A percentile compares a stretch with the other conserved stretches of the same genome.
phyloP scores from a whole-genome alignment of 1,139 yeast genomes.

The Hyphopichia burtonii region DNA sequence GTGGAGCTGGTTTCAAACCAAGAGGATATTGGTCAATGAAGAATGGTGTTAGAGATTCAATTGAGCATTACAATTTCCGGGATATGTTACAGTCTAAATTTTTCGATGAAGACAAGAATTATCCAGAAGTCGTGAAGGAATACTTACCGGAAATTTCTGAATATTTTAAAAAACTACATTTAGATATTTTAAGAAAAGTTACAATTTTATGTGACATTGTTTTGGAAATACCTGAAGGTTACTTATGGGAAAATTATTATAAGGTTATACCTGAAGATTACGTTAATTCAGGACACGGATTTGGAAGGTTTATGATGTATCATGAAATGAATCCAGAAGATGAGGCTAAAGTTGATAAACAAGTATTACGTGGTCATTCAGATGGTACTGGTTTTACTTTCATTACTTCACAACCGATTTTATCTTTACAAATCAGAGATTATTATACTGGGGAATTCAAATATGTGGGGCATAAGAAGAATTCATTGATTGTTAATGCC shows the following conservation, averaged over 20 bases:
- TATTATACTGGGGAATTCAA: slow-evolving; percentile 25
- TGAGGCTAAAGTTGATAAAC: slow-evolving; percentile 14
- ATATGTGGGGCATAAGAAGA: slow-evolving; percentile 26
- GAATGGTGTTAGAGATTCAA: slow-evolving; percentile 28
- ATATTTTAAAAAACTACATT: slow-evolving; percentile 26
- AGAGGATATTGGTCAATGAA: slow-evolving; percentile 32
- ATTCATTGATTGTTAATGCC: slow-evolving; percentile 24
- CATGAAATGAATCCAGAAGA: slow-evolving; percentile 28
- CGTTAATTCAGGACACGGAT: slow-evolving; percentile 29
- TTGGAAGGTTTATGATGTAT: slow-evolving; percentile 33
- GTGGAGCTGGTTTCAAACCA: slow-evolving; percentile 32
- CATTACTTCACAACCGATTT: slow-evolving; percentile 29
- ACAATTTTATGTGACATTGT: slow-evolving; percentile 27
- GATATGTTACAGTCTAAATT: slow-evolving; percentile 22
- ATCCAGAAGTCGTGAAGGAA: slow-evolving; percentile 29
- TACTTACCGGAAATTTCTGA: slow-evolving; percentile 25
- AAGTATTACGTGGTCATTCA: slow-evolving; percentile 23
- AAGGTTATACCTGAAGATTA: slow-evolving; percentile 20
- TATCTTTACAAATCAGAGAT: slow-evolving; percentile 26
- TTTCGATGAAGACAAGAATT: slow-evolving; percentile 16
- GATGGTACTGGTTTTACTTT: slow-evolving; percentile 29
- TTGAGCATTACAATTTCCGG: slow-evolving; percentile 27
- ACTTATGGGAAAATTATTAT: slow-evolving; percentile 29
- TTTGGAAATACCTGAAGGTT: slow-evolving; percentile 32
- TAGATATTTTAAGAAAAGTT: slow-evolving; percentile 22